These are phyloP conservation scores for Ophiocordyceps sinensis DNA, from an alignment of 2,329 filamentous ascomycete species.

Conservation along the genomic window DNA sequence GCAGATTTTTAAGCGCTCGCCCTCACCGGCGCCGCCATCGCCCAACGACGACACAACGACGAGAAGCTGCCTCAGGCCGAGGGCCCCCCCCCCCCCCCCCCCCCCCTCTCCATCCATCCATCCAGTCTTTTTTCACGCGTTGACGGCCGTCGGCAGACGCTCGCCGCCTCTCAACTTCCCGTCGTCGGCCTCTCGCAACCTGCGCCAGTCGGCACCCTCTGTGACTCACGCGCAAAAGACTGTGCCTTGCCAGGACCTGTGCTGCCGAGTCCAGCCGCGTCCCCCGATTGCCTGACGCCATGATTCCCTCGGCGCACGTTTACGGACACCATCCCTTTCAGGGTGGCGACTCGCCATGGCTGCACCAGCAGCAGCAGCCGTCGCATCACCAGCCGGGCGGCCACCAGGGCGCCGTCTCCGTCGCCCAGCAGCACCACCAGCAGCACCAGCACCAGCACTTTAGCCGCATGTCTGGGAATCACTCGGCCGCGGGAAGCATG, in stretches of 20 bases:
- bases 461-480: constrained; percentile 55
- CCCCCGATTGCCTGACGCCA: constrained; percentile 18
- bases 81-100: too few species aligned
- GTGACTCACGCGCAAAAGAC: too few species aligned
- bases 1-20: neutral
- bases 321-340: constrained; percentile 56
- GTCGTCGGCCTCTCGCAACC: too few species aligned
- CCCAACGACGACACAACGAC: neutral
- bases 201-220: too few species aligned
- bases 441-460: constrained; percentile 47
- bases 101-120: too few species aligned
- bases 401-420: constrained; percentile 38
- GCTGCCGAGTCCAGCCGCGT: neutral
- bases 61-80: too few species aligned
- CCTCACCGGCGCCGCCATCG: neutral
- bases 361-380: constrained; percentile 53
- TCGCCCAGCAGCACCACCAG: constrained; percentile 32
- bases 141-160: too few species aligned
- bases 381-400: constrained; percentile 45
- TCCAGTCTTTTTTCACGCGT: too few species aligned
- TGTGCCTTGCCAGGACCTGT: too few species aligned
- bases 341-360: constrained; percentile 49
- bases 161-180: too few species aligned
- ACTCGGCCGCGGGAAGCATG: constrained; percentile 33
- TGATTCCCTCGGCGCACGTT: constrained; percentile 50